These are phyloP conservation scores for Niveomyces coronatus DNA, from an alignment of 2,329 filamentous ascomycete species.

Conservation along the genomic window DNA sequence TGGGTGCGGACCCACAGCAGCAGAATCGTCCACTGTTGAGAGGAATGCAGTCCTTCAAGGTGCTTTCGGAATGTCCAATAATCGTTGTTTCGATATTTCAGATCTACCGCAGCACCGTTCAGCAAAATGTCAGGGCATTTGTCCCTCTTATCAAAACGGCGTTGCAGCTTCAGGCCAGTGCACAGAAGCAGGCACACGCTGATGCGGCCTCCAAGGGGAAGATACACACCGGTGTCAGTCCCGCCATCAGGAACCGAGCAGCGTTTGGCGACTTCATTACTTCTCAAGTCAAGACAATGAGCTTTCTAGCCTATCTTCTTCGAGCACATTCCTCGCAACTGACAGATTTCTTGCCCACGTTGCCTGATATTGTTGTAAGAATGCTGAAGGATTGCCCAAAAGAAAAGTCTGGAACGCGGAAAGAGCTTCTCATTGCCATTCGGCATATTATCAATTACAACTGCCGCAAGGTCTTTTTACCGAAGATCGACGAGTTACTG, in stretches of 20 bases:
- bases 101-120: conserved; percentile 70
- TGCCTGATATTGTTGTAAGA: conserved; percentile 85
- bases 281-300: conserved; percentile 98
- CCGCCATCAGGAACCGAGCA: conserved; percentile 82
- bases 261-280: conserved; percentile 98
- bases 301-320: conserved; percentile 87
- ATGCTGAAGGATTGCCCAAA: conserved; percentile 87
- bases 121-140: conserved; percentile 80
- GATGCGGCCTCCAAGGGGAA: conserved; percentile 71
- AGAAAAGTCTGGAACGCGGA: conserved; percentile 86
- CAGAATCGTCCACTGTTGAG: conserved; percentile 72
- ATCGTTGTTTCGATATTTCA: conserved; percentile 98
- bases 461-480: conserved; percentile 87
- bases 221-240: conserved; percentile 87
- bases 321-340: conserved; percentile 80
- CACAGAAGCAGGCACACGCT: conserved; percentile 82
- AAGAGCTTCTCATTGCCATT: conserved; percentile 92
- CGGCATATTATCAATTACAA: conserved; percentile 99
- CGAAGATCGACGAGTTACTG: conserved; percentile 87
- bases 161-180: conserved; percentile 77
- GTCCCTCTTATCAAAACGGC: conserved; percentile 91
- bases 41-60: conserved; percentile 98
- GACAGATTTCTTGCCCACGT: conserved; percentile 71
- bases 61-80: conserved; percentile 93
- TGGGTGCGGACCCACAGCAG: conserved; percentile 72